Evolutionary conservation across 139 green algal species (phyloP), one percentile per base, ranked within the genome.

Genomic region (Mychonastes homosphaera): DNA sequence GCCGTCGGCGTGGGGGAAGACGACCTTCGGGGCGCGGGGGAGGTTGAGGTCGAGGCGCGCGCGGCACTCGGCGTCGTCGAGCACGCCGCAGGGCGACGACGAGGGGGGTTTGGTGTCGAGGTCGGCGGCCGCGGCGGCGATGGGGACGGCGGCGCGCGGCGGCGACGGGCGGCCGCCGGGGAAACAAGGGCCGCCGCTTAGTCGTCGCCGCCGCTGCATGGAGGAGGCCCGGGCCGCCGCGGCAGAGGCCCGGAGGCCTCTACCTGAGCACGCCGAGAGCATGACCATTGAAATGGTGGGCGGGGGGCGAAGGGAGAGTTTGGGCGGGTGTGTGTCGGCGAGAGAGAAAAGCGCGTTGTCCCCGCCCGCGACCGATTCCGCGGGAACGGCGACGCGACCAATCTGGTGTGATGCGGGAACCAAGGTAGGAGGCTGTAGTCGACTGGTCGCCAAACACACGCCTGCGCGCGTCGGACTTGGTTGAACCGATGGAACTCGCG

Each of bases 51-150:
- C n/a, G n/a, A n/a, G n/a, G n/a, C n/a, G n/a, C n/a, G n/a, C n/a
- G n/a, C n/a, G n/a, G n/a, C n/a, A n/a, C n/a, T n/a, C n/a, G n/a
- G n/a, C n/a, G n/a, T n/a, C n/a, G n/a, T n/a, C n/a, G n/a, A n/a
- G n/a, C n/a, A n/a, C n/a, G n/a, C n/a, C n/a, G n/a, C n/a, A n/a
- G n/a, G n/a, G n/a, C n/a, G n/a, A n/a, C n/a, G n/a, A n/a, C n/a
- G n/a, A n/a, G n/a, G n/a, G n/a, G n/a, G n/a, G n/a, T 54, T 23
- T 30, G 10, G 23, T 54, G 47, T 21, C 26, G 13, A 34, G 26
- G 61, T 91, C 78, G 2, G 89, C 58, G 0, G 71, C 66, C 3
- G 79, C 83, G 39, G 77, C 77, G 12, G 81, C 83, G 33, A 91
- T 56, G 1, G 81, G 80, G 84, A 65, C 59, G 57, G 2, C 2